Percentiles rank a stretch among this genome's conserved stretches.
Conservation (phyloP, 1,139 yeast genomes). For the Debaryomyces udenii region DNA sequence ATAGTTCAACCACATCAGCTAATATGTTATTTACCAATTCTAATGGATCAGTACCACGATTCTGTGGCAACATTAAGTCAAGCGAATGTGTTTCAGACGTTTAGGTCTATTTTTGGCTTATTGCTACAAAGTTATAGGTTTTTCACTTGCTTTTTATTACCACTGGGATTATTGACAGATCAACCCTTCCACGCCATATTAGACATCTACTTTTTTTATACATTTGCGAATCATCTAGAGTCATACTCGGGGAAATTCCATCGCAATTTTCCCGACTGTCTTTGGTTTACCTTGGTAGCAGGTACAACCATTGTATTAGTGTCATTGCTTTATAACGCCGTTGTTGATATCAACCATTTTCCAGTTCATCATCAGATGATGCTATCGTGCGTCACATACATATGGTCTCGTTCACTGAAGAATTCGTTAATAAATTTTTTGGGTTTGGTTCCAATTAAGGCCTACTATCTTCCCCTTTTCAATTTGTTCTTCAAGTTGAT, state of each 20-base stretch:
- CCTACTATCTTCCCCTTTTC: slow-evolving; percentile 60
- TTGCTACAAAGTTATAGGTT: slow-evolving; percentile 45
- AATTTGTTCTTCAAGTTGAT: slow-evolving; percentile 52
- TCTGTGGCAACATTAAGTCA: slow-evolving; percentile 5
- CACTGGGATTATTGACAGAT: slow-evolving; percentile 33
- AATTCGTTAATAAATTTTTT: slow-evolving; percentile 53
- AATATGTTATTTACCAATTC: slow-evolving; percentile 15
- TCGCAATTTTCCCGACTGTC: slow-evolving; percentile 56
- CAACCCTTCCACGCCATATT: slow-evolving; percentile 50
- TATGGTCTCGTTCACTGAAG: slow-evolving; percentile 61
- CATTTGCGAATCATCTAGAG: slow-evolving; percentile 60
- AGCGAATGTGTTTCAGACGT: slow-evolving; percentile 8
- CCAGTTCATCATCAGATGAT: slow-evolving; percentile 41
- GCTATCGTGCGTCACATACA: slow-evolving; percentile 57
- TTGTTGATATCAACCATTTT: slow-evolving; percentile 24
- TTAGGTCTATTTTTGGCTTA: slow-evolving; percentile 13
- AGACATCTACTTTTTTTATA: slow-evolving; percentile 60
- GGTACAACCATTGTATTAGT: slow-evolving; percentile 47
- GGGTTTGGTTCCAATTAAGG: slow-evolving; percentile 58
- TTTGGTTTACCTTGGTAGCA: slow-evolving; percentile 54
- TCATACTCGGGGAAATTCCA: slow-evolving; percentile 50
- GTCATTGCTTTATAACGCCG: slow-evolving; percentile 31
- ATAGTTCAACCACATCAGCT: slow-evolving; percentile 18
- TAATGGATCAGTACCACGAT: slow-evolving; percentile 11
- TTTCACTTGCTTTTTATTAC: slow-evolving; percentile 53